These are phyloP conservation scores for Skeletonema costatum DNA, from an alignment of 108 stramenopile species.

Conservation along the genomic window DNA sequence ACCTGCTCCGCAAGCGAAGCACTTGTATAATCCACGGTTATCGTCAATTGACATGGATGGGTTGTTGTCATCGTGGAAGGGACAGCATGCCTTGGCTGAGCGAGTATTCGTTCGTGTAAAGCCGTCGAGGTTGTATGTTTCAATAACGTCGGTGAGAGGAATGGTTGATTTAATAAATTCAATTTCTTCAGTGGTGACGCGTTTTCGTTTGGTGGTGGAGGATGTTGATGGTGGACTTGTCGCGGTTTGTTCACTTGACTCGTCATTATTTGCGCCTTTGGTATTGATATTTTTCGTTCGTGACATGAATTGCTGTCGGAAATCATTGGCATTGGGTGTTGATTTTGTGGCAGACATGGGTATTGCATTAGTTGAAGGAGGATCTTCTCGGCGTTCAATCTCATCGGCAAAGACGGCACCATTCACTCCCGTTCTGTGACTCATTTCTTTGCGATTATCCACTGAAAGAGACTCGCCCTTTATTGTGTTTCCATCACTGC, in stretches of 20 bases:
- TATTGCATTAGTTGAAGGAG: neutral
- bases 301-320: neutral
- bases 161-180: constrained; percentile 55
- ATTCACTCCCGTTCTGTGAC: neutral
- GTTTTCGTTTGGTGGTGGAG: neutral
- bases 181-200: constrained; percentile 48
- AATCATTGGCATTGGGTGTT: neutral
- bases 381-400: neutral
- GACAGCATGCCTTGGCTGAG: constrained; percentile 80
- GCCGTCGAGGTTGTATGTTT: constrained; percentile 62
- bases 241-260: neutral
- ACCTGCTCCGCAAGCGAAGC: constrained; percentile 94
- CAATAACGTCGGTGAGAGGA: constrained; percentile 60
- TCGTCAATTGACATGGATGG: constrained; percentile 85
- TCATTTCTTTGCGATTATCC: neutral
- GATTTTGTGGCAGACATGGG: neutral
- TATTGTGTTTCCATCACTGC: neutral
- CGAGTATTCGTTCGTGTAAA: constrained; percentile 51
- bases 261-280: neutral
- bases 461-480: neutral
- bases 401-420: neutral
- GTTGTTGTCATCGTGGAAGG: constrained; percentile 92
- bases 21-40: constrained; percentile 84
- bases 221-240: neutral
- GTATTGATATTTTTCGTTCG: neutral